Evolutionary conservation across 768 basidiomycete genomes (phyloP).

Genomic region (Austroboletus eburneus): DNA sequence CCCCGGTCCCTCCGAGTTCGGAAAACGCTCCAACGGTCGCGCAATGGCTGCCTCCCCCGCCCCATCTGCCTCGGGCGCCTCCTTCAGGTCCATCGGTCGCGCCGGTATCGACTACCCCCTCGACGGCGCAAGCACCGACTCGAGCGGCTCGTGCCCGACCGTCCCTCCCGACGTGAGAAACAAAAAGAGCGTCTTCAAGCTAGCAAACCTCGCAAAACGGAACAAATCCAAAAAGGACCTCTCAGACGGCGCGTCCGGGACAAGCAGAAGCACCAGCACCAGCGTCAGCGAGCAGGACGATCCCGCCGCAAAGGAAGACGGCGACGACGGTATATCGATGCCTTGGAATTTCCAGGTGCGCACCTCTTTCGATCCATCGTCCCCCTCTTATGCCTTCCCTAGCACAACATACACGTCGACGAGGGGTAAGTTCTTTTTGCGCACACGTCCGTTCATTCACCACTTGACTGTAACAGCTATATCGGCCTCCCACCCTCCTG

Average conservation of each 20-base stretch:
- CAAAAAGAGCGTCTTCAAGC: conserved; percentile 35
- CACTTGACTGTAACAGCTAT: conserved; percentile 36
- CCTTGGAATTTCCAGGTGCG: conserved; percentile 76
- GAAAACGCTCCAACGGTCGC: no score
- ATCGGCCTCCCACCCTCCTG: conserved; percentile 71
- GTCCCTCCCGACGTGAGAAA: conserved; percentile 7
- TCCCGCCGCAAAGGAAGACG: no score
- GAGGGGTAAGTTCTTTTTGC: conserved; percentile 48
- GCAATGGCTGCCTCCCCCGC: no score
- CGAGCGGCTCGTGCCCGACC: conserved; percentile 10
- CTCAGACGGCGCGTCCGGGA: conserved; percentile 20
- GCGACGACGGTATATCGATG: conserved; percentile 59
- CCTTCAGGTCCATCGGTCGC: no score
- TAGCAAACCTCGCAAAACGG: conserved; percentile 32
- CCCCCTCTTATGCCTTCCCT: neutral
- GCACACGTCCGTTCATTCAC: no score
- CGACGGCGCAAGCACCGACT: conserved; percentile 14
- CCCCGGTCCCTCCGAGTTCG: no score
- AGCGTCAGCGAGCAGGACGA: conserved; percentile 14
- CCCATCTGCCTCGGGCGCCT: no score
- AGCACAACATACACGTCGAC: conserved; percentile 81
- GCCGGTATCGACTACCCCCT: conserved; percentile 10
- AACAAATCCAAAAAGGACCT: conserved; percentile 32
- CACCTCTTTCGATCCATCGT: neutral
- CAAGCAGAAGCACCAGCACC: conserved; percentile 5